Conservation (phyloP, 805 yeast genomes). For the Yarrowia sp. region DNA sequence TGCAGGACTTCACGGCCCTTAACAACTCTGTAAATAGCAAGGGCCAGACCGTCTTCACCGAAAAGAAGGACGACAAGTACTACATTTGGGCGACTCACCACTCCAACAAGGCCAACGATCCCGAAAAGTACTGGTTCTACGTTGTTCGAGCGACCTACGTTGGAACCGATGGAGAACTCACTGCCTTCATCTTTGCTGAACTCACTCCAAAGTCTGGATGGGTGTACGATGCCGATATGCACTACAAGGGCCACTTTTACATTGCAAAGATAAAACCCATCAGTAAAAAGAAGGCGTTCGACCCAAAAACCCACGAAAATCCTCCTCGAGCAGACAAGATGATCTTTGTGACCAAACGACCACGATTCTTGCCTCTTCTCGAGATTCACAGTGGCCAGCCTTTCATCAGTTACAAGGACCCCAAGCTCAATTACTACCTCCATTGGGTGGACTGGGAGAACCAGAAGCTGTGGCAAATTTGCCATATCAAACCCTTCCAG, state of each 20-base stretch:
- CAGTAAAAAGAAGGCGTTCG: neutral
- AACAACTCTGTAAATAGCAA: slow-evolving; percentile 28
- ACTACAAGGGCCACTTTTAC: slow-evolving; percentile 25
- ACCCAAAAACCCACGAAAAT: neutral
- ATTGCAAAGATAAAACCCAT: slow-evolving; percentile 21
- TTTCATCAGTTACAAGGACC: slow-evolving; percentile 12
- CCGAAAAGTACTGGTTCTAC: slow-evolving; percentile 31
- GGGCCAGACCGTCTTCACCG: slow-evolving; percentile 29
- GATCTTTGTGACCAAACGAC: slow-evolving; percentile 3
- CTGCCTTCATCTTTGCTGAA: slow-evolving; percentile 13
- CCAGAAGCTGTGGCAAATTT: slow-evolving; percentile 12
- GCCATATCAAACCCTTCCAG: neutral
- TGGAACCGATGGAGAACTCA: slow-evolving; percentile 5
- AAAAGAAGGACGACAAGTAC: slow-evolving; percentile 3
- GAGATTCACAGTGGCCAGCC: slow-evolving; percentile 18
- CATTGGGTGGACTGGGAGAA: slow-evolving; percentile 18
- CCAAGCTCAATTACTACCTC: slow-evolving; percentile 1
- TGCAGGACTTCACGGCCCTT: slow-evolving; percentile 23
- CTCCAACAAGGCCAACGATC: slow-evolving; percentile 11
- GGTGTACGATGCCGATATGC: slow-evolving; percentile 23
- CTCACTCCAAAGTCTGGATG: slow-evolving; percentile 19
- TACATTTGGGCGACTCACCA: slow-evolving; percentile 24
- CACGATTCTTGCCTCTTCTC: neutral
- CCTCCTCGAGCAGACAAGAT: slow-evolving; percentile 1
- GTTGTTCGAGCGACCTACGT: slow-evolving; percentile 12